These are phyloP conservation scores for Acacia concinna DNA, from an alignment of 331 rosid species.

Conservation along the genomic window DNA sequence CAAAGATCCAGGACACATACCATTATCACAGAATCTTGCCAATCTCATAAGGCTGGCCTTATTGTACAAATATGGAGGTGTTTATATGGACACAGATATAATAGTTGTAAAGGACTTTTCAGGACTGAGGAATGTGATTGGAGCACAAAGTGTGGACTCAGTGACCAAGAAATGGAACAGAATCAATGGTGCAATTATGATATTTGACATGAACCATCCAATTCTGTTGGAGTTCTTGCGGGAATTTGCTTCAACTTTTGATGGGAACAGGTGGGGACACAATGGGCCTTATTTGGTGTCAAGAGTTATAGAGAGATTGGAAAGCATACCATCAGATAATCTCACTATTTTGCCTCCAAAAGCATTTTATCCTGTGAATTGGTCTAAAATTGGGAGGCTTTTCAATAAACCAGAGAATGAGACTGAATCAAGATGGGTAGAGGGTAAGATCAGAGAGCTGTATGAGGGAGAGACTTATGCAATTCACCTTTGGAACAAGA, in stretches of 20 bases:
- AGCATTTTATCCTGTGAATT: conserved; percentile 62
- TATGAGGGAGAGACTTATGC: conserved; percentile 42
- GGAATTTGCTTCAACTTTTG: conserved; percentile 55
- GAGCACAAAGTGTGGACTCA: conserved; percentile 50
- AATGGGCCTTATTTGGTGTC: conserved; percentile 69
- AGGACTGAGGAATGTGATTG: conserved; percentile 50
- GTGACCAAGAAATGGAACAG: conserved; percentile 50
- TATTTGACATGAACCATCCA: conserved; percentile 59
- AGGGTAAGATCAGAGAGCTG: conserved; percentile 28
- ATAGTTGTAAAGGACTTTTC: conserved; percentile 40
- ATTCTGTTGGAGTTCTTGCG: conserved; percentile 50
- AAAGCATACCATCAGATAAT: conserved; percentile 34
- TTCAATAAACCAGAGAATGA: conserved; percentile 38
- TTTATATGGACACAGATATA: conserved; percentile 56
- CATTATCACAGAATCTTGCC: conserved; percentile 56
- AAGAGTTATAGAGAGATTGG: conserved; percentile 46
- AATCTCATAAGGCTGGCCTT: conserved; percentile 57
- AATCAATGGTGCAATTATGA: conserved; percentile 56
- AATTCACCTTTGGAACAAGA: conserved; percentile 66
- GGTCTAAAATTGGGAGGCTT: conserved; percentile 46
- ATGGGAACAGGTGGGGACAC: conserved; percentile 63
- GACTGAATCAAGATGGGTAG: conserved; percentile 44
- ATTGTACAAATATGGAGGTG: conserved; percentile 59
- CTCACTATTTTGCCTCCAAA: conserved; percentile 39
- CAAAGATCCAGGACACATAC: conserved; percentile 63